These are phyloP conservation scores for Pilasporangium apinafurcum DNA, from an alignment of 352 stramenopile species.

Conservation along the genomic window DNA sequence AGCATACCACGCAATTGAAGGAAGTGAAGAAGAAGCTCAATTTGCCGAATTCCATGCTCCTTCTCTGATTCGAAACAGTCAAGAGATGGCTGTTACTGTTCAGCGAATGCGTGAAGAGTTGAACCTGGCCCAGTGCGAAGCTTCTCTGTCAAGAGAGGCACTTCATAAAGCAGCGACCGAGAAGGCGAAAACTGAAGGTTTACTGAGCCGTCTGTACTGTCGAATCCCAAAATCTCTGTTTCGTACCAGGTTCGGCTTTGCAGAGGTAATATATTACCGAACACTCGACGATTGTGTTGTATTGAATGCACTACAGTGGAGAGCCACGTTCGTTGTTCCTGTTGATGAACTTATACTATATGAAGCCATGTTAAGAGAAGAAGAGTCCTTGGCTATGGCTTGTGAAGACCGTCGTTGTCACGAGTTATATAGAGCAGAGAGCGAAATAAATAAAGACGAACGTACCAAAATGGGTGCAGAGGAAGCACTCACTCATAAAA, in stretches of 20 bases:
- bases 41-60: constrained; percentile 67
- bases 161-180: constrained; percentile 12
- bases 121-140: neutral
- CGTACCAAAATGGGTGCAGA: constrained; percentile 28
- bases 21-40: constrained; percentile 70
- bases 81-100: constrained; percentile 44
- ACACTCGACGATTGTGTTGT: constrained; percentile 43
- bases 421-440: constrained; percentile 16
- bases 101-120: constrained; percentile 26
- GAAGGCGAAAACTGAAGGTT: constrained; percentile 8
- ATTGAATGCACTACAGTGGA: constrained; percentile 32
- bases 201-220: constrained; percentile 38
- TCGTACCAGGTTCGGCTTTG: constrained; percentile 41
- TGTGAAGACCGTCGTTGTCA: constrained; percentile 23
- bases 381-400: constrained; percentile 37
- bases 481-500: constrained; percentile 23
- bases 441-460: constrained; percentile 14
- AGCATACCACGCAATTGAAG: constrained; percentile 46
- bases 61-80: constrained; percentile 48
- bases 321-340: constrained; percentile 43
- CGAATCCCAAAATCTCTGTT: constrained; percentile 26
- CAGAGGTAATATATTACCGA: constrained; percentile 39
- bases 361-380: constrained; percentile 39
- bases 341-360: constrained; percentile 30
- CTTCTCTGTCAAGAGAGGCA: too few species aligned